These are phyloP conservation scores for Ophiosphaerella korrae DNA, from an alignment of 2,329 filamentous ascomycete species.

Conservation along the genomic window DNA sequence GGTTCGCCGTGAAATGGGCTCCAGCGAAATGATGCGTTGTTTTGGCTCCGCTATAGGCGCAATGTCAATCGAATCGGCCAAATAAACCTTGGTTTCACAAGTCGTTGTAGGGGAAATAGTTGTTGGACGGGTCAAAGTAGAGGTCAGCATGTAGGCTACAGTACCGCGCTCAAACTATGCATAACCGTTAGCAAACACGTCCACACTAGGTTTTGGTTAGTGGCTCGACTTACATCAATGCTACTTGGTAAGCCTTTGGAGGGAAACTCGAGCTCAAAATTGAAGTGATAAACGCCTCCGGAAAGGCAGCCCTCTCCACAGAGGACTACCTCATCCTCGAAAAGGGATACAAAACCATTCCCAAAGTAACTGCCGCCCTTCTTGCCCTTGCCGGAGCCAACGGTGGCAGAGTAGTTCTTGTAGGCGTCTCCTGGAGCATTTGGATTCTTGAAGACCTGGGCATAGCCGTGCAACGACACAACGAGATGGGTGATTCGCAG, in stretches of 20 bases:
- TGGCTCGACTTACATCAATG: slow-evolving; percentile 74
- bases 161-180: slow-evolving; percentile 90
- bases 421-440: slow-evolving; percentile 64
- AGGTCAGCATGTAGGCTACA: slow-evolving; percentile 87
- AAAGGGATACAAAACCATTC: slow-evolving; percentile 79
- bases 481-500: slow-evolving; percentile 80
- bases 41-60: slow-evolving; percentile 75
- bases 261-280: slow-evolving; percentile 75
- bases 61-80: slow-evolving; percentile 85
- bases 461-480: slow-evolving; percentile 77
- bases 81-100: slow-evolving; percentile 79
- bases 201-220: slow-evolving; percentile 4
- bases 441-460: slow-evolving; percentile 75
- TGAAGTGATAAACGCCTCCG: slow-evolving; percentile 77
- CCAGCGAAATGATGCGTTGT: slow-evolving; percentile 81
- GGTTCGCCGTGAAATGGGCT: slow-evolving; percentile 76
- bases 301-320: slow-evolving; percentile 79
- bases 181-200: slow-evolving; percentile 21
- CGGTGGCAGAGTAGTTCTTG: slow-evolving; percentile 54
- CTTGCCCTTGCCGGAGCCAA: slow-evolving; percentile 61
- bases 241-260: slow-evolving; percentile 79
- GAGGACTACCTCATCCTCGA: slow-evolving; percentile 80
- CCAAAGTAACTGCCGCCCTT: slow-evolving; percentile 66
- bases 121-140: slow-evolving; percentile 86
- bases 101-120: slow-evolving; percentile 79